Evolutionary conservation across 169 alveolate species (phyloP).

Genomic region (Eimeria maxima): DNA sequence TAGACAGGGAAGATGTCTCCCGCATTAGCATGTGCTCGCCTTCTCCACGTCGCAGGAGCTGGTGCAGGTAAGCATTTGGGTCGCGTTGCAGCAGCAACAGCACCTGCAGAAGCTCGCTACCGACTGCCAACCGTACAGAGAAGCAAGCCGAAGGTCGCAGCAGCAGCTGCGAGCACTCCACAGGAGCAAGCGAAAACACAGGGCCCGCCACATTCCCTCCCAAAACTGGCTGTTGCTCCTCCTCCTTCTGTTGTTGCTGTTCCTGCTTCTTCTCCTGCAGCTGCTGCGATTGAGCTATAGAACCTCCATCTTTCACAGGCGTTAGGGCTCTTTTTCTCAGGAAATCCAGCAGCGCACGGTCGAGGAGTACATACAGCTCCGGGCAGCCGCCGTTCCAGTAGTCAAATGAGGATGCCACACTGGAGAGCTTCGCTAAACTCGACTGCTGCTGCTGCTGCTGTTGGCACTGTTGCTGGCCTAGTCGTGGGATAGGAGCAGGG

Average conservation of each 20-base stretch:
- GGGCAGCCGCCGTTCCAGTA: neutral
- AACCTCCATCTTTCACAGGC: neutral
- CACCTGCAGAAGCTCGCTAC: conserved; percentile 51
- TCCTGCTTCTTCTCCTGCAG: neutral
- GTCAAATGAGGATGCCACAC: neutral
- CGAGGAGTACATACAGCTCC: conserved; percentile 46
- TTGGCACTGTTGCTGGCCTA: neutral
- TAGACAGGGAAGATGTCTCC: conserved; percentile 20
- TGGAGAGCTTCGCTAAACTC: neutral
- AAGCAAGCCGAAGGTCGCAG: conserved; percentile 61
- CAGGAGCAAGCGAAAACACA: conserved; percentile 6
- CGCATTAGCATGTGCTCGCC: conserved; percentile 11
- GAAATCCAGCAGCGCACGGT: conserved; percentile 16
- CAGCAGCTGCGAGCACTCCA: conserved; percentile 56
- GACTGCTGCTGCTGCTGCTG: conserved; percentile 13
- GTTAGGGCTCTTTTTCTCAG: neutral
- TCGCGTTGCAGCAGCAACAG: conserved; percentile 62
- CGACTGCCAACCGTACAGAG: conserved; percentile 50
- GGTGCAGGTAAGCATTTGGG: conserved; percentile 43
- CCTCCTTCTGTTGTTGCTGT: conserved; percentile 26
- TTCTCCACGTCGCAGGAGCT: conserved; percentile 40
- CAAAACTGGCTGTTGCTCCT: neutral
- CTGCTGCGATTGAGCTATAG: conserved; percentile 11
- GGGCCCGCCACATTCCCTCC: conserved; percentile 1
- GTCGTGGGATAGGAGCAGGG: neutral